Conservation (phyloP, 345 rosid genomes). For the Hirschfeldia incana region DNA sequence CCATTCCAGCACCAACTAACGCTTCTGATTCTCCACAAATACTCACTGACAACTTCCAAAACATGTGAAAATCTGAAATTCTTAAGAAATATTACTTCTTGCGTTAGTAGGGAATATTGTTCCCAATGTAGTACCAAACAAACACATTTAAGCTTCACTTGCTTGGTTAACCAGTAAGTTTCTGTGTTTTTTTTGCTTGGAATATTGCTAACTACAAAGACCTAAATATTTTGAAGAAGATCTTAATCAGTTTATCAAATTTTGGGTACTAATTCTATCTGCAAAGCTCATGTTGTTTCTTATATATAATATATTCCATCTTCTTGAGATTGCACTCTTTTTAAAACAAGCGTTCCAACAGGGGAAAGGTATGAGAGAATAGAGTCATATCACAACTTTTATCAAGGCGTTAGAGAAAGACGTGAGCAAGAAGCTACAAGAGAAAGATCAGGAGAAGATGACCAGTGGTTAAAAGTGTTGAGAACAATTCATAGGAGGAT, state of each 20-base stretch:
- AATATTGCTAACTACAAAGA: not conserved
- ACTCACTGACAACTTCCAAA: not conserved
- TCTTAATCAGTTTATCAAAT: conserved; percentile 45
- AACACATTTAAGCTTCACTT: not conserved
- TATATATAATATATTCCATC: too few species aligned
- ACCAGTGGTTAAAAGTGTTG: too few species aligned
- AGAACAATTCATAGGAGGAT: too few species aligned
- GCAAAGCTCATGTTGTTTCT: not conserved
- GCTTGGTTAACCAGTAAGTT: not conserved
- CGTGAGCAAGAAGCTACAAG: conserved; percentile 57
- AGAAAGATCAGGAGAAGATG: conserved; percentile 58
- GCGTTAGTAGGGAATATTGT: not conserved
- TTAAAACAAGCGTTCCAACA: conserved; percentile 56
- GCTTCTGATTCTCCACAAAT: not conserved
- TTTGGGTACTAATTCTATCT: conserved; percentile 48
- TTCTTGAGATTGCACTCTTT: not conserved
- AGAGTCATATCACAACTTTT: conserved; percentile 60
- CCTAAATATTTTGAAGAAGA: not conserved
- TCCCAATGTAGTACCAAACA: not conserved
- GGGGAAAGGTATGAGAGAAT: conserved; percentile 64
- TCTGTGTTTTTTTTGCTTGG: not conserved
- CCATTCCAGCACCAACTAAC: not conserved
- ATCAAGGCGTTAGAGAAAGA: conserved; percentile 66
- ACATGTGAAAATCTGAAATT: not conserved
- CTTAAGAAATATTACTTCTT: not conserved